Evolutionary conservation across 306 rosid species (phyloP).

Genomic region (Sindora glabra): DNA sequence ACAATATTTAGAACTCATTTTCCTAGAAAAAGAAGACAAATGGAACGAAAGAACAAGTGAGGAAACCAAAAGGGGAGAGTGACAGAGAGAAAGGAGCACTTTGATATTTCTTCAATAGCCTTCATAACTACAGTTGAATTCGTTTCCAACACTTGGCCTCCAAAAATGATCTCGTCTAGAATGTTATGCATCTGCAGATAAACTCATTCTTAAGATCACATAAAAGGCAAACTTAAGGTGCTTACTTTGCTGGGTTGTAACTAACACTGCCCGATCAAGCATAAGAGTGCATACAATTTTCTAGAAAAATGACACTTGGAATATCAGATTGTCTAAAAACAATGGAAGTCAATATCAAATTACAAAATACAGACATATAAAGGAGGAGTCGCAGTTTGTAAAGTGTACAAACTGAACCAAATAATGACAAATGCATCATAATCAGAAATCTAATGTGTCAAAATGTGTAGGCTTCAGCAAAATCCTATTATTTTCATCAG

Average conservation of each 20-base stretch:
- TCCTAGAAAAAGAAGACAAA: neutral
- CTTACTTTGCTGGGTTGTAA: neutral
- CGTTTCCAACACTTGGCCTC: constrained; percentile 91
- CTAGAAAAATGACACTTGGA: neutral
- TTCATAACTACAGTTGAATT: constrained; percentile 79
- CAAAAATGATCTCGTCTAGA: constrained; percentile 79
- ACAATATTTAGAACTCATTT: neutral
- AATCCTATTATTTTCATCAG: neutral
- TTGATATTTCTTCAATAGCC: constrained; percentile 82
- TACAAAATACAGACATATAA: neutral
- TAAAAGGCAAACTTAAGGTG: constrained; percentile 1
- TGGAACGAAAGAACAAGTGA: neutral
- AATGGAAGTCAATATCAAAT: neutral
- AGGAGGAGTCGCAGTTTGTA: neutral
- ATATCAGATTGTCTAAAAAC: neutral
- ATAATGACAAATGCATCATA: neutral
- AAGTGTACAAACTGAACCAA: neutral
- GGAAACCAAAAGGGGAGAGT: neutral
- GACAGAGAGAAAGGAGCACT: constrained; percentile 30
- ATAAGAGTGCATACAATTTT: neutral
- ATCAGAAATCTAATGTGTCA: neutral
- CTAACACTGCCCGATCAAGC: neutral
- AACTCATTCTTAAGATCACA: constrained; percentile 4
- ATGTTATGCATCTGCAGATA: constrained; percentile 66
- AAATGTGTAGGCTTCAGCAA: neutral